These are phyloP conservation scores for Phytophthora constricta DNA, from an alignment of 352 stramenopile genomes.

Conservation along the genomic window DNA sequence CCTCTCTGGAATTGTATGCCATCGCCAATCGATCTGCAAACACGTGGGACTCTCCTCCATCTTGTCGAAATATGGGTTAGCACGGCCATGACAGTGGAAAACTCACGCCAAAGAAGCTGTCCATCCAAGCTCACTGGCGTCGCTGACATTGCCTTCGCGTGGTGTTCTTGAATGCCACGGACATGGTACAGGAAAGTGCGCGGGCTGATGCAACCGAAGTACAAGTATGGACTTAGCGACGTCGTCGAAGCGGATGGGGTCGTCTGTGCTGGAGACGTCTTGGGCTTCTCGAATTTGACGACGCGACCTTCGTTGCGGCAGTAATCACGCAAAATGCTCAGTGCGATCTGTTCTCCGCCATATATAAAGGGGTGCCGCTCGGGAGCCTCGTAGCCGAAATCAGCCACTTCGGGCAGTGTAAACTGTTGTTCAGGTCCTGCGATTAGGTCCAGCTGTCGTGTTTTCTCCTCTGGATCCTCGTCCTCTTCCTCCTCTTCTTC, in stretches of 20 bases:
- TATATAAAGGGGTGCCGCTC: slow-evolving; percentile 77
- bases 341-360: slow-evolving; percentile 69
- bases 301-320: slow-evolving; percentile 87
- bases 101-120: slow-evolving; percentile 97
- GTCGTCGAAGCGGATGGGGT: slow-evolving; percentile 93
- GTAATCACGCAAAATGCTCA: slow-evolving; percentile 72
- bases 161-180: slow-evolving; percentile 70
- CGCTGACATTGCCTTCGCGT: slow-evolving; percentile 70
- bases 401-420: slow-evolving; percentile 62
- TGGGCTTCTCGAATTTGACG: slow-evolving; percentile 97
- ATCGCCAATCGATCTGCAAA: slow-evolving; percentile 85
- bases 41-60: slow-evolving; percentile 95
- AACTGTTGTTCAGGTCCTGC: slow-evolving; percentile 70
- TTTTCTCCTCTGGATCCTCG: slow-evolving; percentile 22
- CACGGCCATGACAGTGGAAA: slow-evolving; percentile 89
- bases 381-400: slow-evolving; percentile 67
- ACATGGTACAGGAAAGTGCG: slow-evolving; percentile 93
- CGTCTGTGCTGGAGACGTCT: slow-evolving; percentile 93
- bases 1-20: slow-evolving; percentile 83
- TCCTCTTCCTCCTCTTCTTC: slow-evolving; percentile 24
- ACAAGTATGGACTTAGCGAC: slow-evolving; percentile 95
- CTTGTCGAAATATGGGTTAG: slow-evolving; percentile 92
- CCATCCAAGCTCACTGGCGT: slow-evolving; percentile 93
- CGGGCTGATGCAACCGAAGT: slow-evolving; percentile 93
- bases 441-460: slow-evolving; percentile 46